These are phyloP conservation scores for Holtermanniella nyarrowii DNA, from an alignment of 768 basidiomycete species.

Conservation along the genomic window DNA sequence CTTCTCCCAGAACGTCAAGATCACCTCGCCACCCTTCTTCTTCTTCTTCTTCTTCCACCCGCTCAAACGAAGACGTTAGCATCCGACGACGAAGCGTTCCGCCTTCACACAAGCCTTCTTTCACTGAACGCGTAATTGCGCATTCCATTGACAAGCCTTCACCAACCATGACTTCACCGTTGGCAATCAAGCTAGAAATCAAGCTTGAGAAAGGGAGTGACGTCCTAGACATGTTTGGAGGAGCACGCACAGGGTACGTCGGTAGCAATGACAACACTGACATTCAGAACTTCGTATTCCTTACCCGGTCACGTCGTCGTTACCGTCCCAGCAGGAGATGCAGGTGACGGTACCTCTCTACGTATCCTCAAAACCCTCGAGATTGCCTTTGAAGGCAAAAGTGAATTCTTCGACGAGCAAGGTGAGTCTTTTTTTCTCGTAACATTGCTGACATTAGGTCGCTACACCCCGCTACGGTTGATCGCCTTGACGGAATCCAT, in stretches of 20 bases:
- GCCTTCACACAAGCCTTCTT: no score
- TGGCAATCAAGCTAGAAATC: constrained; percentile 22
- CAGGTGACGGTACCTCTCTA: constrained; percentile 41
- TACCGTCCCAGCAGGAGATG: constrained; percentile 49
- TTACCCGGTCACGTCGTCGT: constrained; percentile 71
- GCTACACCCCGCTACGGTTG: constrained; percentile 61
- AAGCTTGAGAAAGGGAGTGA: constrained; percentile 18
- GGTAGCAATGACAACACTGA: background rate
- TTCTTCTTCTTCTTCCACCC: no score
- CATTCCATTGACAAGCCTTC: no score
- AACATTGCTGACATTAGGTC: constrained; percentile 13
- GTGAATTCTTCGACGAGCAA: constrained; percentile 56
- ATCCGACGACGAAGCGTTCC: no score
- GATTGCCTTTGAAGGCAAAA: constrained; percentile 76
- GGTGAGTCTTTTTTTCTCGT: constrained; percentile 39
- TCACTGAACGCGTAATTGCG: no score
- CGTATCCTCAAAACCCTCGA: constrained; percentile 42
- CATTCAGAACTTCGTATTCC: constrained; percentile 66
- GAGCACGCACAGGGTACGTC: constrained; percentile 32
- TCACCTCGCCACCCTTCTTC: no score
- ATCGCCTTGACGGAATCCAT: constrained; percentile 60
- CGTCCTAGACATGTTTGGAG: constrained; percentile 29
- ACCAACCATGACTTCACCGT: constrained; percentile 12
- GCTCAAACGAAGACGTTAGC: no score
- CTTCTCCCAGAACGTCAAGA: no score